Percentiles rank a stretch among this genome's conserved stretches.
These are phyloP conservation scores for Apiospora hydei DNA, from an alignment of 2,329 filamentous ascomycete genomes.

Conservation along the genomic window DNA sequence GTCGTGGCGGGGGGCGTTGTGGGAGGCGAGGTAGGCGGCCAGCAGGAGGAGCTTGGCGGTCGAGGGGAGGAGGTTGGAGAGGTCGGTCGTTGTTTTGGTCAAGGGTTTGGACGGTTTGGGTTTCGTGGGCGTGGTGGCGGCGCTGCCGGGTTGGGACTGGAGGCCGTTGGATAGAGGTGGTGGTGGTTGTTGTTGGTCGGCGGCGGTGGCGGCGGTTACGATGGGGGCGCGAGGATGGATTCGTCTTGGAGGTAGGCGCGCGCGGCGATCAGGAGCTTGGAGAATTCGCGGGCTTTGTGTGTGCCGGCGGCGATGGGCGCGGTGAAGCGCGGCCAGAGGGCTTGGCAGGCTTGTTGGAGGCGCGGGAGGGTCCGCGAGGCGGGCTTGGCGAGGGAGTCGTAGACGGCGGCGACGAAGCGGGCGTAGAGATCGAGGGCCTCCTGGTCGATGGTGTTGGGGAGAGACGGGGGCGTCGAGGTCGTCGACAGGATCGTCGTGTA, in stretches of 20 bases:
- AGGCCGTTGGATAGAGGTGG: neutral
- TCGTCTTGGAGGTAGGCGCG: slow-evolving; percentile 77
- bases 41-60: slow-evolving; percentile 78
- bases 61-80: slow-evolving; percentile 69
- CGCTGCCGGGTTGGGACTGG: slow-evolving; percentile 8
- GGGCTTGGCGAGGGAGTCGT: slow-evolving; percentile 84
- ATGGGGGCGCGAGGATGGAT: slow-evolving; percentile 65
- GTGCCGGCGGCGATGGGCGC: slow-evolving; percentile 78
- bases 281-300: slow-evolving; percentile 80
- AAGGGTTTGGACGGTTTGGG: slow-evolving; percentile 27
- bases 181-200: neutral
- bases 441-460: slow-evolving; percentile 57
- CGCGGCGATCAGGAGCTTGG: slow-evolving; percentile 77
- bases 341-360: slow-evolving; percentile 73
- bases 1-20: slow-evolving; percentile 79
- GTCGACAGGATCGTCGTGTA: slow-evolving; percentile 76
- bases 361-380: slow-evolving; percentile 80
- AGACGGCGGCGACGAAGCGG: slow-evolving; percentile 82
- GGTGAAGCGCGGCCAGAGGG: slow-evolving; percentile 87
- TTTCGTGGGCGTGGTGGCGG: slow-evolving; percentile 26
- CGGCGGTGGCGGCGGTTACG: neutral
- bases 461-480: slow-evolving; percentile 52
- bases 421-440: slow-evolving; percentile 76
- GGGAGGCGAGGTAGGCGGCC: slow-evolving; percentile 81
- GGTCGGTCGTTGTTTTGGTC: slow-evolving; percentile 46